Base-by-base conservation (phyloP, 1,284 basidiomycete genomes). In the Cryptococcus maquisensis region DNA sequence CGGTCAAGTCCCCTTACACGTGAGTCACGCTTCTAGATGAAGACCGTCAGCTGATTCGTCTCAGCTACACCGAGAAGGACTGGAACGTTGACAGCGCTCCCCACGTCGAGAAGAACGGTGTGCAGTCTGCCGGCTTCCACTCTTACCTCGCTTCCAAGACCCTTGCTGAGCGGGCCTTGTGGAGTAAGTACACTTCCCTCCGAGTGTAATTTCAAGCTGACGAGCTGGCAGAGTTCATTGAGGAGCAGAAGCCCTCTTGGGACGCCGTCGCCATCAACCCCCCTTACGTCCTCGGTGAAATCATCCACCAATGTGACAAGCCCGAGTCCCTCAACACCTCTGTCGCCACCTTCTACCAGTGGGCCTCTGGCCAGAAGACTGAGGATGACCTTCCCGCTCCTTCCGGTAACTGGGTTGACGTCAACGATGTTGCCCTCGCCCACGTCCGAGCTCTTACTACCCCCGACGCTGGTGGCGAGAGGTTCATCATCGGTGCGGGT, bases 11-110 rank as follows among this genome's bases (percentile, higher is more conserved):
- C 3, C 50, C 57, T 10, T 42, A 32, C 28, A 32, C 4, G 28
- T 32, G 28, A 32, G 28, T 32, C 1, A 10, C 6, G 28, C 4
- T 32, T 32, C 9, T 32, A 8, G 28, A 45, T 48, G 28, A 50
- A 45, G 48, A 47, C 46, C 16, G 23, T 26, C 35, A 26, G 24
- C 41, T 21, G 36, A 28, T 43, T 8, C 37, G 42, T 52, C 36
- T 23, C 44, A 65, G 61, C 36, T 71, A 66, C 61, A 68, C 68
- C 45, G 71, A 73, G 53, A 55, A 63, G 18, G 81, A 86, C 68
- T 90, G 87, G 87, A 87, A 89, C 75, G 69, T 81, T 9, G 75
- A 79, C 40, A 78, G 81, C 3, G 70, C 81, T n/a, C 67, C 79
- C 21, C 75, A 80, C 47, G 77, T 85, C 18, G 78, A 81, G 63